These are phyloP conservation scores for Ascocoryne sarcoides DNA, from an alignment of 2,329 filamentous ascomycete genomes.

Conservation along the genomic window DNA sequence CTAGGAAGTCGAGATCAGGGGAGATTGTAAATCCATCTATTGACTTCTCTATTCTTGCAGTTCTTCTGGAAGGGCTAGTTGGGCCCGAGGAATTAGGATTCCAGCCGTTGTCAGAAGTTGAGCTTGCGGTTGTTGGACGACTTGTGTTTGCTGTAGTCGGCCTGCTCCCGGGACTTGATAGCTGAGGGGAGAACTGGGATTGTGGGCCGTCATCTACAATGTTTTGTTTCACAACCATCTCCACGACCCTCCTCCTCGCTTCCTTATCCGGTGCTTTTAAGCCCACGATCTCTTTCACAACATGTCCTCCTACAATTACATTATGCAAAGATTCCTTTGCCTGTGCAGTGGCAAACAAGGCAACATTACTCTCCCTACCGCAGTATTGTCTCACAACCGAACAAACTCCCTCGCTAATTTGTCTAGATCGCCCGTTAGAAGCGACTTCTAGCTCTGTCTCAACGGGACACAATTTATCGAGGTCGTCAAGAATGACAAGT, in stretches of 20 bases:
- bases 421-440: conserved; percentile 85
- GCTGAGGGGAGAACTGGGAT: no score
- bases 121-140: conserved; percentile 38
- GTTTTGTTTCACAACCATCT: conserved; percentile 60
- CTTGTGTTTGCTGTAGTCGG: conserved; percentile 41
- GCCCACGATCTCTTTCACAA: conserved; percentile 83
- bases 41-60: no score
- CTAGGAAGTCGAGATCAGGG: conserved; percentile 75
- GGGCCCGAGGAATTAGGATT: conserved; percentile 61
- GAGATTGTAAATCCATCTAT: conserved; percentile 69
- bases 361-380: conserved; percentile 67
- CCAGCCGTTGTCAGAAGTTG: conserved; percentile 56
- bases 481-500: conserved; percentile 80
- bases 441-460: conserved; percentile 93
- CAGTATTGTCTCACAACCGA: conserved; percentile 80
- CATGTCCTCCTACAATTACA: conserved; percentile 81
- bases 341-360: conserved; percentile 83
- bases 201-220: conserved; percentile 33
- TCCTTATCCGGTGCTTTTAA: conserved; percentile 92
- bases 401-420: conserved; percentile 83
- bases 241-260: conserved; percentile 71
- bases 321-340: conserved; percentile 89
- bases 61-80: conserved; percentile 36
- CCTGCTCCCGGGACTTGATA: conserved; percentile 40
- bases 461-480: conserved; percentile 85